A percentile compares a stretch with the other conserved stretches of the same genome.
phyloP scores from a whole-genome alignment of 2,329 filamentous ascomycete genomes.

The Paecilomyces fulvus region DNA sequence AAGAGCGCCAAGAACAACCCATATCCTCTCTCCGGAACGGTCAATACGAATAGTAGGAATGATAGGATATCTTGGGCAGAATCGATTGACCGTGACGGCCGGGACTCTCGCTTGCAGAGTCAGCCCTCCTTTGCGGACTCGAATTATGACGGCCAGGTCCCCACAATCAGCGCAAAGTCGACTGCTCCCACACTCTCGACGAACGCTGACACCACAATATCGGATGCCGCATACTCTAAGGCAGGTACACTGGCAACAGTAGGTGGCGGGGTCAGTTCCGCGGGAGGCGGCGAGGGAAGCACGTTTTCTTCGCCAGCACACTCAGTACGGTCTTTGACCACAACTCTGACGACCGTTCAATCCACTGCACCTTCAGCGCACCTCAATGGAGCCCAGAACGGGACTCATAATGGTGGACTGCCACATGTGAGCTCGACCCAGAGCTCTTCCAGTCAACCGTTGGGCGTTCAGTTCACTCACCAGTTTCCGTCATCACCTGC shows the following conservation, averaged over 20 bases:
- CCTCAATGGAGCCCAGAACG: conserved; percentile 26
- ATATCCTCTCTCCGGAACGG: conserved; percentile 72
- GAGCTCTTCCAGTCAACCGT: conserved; percentile 27
- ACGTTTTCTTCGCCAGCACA: conserved; percentile 59
- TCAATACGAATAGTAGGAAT: conserved; percentile 38
- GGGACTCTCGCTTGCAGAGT: conserved; percentile 48
- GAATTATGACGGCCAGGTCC: conserved; percentile 51
- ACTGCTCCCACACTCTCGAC: conserved; percentile 75
- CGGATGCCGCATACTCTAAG: conserved; percentile 68
- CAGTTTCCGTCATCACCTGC: conserved; percentile 53
- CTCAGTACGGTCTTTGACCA: conserved; percentile 57
- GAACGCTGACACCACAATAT: conserved; percentile 66
- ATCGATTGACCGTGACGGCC: conserved; percentile 42
- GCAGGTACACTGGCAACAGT: conserved; percentile 62
- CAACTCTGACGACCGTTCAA: conserved; percentile 59
- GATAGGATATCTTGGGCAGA: conserved; percentile 43
- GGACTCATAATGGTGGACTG: conserved; percentile 16
- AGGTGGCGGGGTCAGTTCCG: conserved; percentile 55
- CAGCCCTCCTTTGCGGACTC: conserved; percentile 55
- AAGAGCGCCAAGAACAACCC: conserved; percentile 76
- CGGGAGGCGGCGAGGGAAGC: conserved; percentile 59
- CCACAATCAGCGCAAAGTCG: conserved; percentile 59
- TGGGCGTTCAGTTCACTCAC: conserved; percentile 47
- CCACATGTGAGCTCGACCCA: conserved; percentile 29
- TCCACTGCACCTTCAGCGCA: conserved; percentile 49